phyloP scores from a whole-genome alignment of 495 filamentous ascomycete genomes.

The Hyaloscypha variabilis region DNA sequence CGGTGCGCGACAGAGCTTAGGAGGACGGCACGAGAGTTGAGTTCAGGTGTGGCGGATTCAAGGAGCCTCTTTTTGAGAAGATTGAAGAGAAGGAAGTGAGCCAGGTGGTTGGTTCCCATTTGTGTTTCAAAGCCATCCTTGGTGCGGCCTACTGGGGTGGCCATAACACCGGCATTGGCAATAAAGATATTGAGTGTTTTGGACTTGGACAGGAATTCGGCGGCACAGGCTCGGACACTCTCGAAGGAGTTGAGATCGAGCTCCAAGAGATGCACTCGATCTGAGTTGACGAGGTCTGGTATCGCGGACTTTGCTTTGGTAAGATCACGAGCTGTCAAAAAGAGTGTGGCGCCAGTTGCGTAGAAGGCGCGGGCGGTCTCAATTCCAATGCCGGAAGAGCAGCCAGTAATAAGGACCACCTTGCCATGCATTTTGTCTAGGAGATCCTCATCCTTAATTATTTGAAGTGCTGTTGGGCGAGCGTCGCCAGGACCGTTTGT shows the following conservation, averaged over 20 bases:
- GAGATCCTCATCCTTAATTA: slow-evolving; percentile 52
- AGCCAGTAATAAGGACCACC: slow-evolving; percentile 54
- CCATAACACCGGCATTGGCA: slow-evolving; percentile 65
- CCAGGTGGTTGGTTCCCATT: slow-evolving; percentile 74
- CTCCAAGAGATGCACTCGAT: slow-evolving; percentile 32
- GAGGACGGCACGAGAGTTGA: slow-evolving; percentile 40
- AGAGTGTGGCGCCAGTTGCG: slow-evolving; percentile 51
- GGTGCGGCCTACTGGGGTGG: slow-evolving; percentile 44
- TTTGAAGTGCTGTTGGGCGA: slow-evolving; percentile 56
- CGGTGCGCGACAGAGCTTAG: slow-evolving; percentile 44
- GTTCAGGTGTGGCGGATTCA: slow-evolving; percentile 45
- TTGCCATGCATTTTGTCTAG: slow-evolving; percentile 45
- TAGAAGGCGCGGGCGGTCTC: slow-evolving; percentile 50
- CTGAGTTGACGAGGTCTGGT: slow-evolving; percentile 29
- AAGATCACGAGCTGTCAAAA: slow-evolving; percentile 43
- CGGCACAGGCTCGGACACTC: slow-evolving; percentile 34
- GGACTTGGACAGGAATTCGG: slow-evolving; percentile 26
- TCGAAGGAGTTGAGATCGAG: slow-evolving; percentile 38
- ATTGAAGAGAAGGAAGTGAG: slow-evolving; percentile 66
- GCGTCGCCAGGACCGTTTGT: too few relatives aligned
- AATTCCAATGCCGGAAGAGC: slow-evolving; percentile 55
- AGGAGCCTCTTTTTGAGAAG: slow-evolving; percentile 61
- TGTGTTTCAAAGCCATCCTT: slow-evolving; percentile 71
- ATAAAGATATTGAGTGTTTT: slow-evolving; percentile 53
- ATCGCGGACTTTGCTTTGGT: slow-evolving; percentile 40